Evolutionary conservation across 192 early-diverging fungal genomes (phyloP).

Genomic region (Endogone sp.): DNA sequence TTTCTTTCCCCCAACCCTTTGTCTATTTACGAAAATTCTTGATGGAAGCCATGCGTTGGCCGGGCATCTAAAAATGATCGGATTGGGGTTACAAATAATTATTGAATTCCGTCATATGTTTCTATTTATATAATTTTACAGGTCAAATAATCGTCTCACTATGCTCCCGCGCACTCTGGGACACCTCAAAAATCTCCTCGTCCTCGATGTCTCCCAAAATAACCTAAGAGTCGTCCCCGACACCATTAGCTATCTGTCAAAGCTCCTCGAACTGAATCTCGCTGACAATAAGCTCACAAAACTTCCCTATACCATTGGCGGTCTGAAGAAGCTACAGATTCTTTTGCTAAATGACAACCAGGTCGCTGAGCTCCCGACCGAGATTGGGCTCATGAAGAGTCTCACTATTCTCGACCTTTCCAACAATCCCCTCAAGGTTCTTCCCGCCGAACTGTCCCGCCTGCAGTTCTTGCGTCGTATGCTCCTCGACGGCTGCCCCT

Average conservation of each 20-base stretch:
- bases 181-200: slow-evolving; percentile 61
- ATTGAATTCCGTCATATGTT: slow-evolving; percentile 6
- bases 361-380: slow-evolving; percentile 53
- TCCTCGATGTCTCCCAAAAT: slow-evolving; percentile 65
- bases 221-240: slow-evolving; percentile 58
- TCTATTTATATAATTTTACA: no score
- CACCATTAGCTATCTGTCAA: slow-evolving; percentile 60
- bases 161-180: slow-evolving; percentile 72
- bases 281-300: slow-evolving; percentile 56
- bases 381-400: slow-evolving; percentile 55
- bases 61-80: background rate
- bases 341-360: slow-evolving; percentile 60
- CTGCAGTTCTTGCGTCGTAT: slow-evolving; percentile 68
- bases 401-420: slow-evolving; percentile 66
- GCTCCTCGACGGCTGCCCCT: slow-evolving; percentile 48
- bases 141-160: slow-evolving; percentile 72
- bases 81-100: slow-evolving; percentile 6
- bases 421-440: slow-evolving; percentile 55
- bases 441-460: slow-evolving; percentile 70
- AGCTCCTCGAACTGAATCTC: slow-evolving; percentile 62
- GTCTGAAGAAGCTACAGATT: slow-evolving; percentile 59
- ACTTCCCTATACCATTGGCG: slow-evolving; percentile 60
- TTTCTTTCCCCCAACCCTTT: no score
- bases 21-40: background rate
- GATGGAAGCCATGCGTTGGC: background rate